Conservation (phyloP, 2,329 filamentous ascomycete species). For the Pseudovirgaria hyperparasitica region DNA sequence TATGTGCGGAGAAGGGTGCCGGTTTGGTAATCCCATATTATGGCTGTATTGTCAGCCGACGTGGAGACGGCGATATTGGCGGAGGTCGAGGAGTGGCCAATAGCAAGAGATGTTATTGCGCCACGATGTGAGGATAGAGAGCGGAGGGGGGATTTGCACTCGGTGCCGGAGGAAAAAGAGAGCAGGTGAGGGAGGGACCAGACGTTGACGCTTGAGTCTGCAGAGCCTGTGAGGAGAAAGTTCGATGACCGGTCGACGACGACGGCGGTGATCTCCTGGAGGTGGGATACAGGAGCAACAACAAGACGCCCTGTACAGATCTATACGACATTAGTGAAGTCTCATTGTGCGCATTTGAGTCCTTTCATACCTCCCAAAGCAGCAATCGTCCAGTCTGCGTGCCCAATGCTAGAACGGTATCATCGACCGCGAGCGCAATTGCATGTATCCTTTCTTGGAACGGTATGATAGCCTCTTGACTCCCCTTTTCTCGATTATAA, state of each 20-base stretch:
- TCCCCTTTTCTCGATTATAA: constrained; percentile 71
- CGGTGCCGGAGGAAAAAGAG: constrained; percentile 41
- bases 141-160: constrained; percentile 55
- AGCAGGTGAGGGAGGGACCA: constrained; percentile 75
- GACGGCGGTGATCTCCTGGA: constrained; percentile 68
- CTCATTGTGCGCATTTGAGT: background rate
- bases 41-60: constrained; percentile 75
- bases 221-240: constrained; percentile 65
- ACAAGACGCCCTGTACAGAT: constrained; percentile 63
- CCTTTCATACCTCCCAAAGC: constrained; percentile 68
- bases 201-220: constrained; percentile 82
- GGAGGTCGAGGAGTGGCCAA: constrained; percentile 56
- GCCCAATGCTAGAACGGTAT: constrained; percentile 59
- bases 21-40: constrained; percentile 84
- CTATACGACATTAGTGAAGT: constrained; percentile 27
- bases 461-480: constrained; percentile 77
- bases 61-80: constrained; percentile 76
- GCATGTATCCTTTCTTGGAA: constrained; percentile 80
- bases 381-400: constrained; percentile 77
- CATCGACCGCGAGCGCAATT: constrained; percentile 56
- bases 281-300: constrained; percentile 63
- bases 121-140: constrained; percentile 69
- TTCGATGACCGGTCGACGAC: constrained; percentile 56
- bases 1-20: constrained; percentile 69
- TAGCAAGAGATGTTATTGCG: constrained; percentile 50